Evolutionary conservation across 805 yeast genomes (phyloP), one percentile per base, ranked within the genome.

Genomic region (Candida silvatica): DNA sequence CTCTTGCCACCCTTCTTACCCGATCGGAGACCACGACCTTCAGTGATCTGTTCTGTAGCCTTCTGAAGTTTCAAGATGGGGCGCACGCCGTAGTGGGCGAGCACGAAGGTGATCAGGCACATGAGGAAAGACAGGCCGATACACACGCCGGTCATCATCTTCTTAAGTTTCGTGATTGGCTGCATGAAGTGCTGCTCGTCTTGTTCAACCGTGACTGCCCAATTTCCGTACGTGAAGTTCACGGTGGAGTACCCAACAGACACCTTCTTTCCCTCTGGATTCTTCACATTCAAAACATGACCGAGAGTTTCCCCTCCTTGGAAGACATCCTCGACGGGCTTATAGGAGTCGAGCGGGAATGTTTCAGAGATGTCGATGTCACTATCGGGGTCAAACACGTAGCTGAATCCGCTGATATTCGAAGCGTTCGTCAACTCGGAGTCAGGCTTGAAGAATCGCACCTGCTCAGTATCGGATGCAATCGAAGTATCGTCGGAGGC

Each of bases 191-290:
- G 68, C 3, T 62, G 42, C 40, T 73, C 67, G 2, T 67, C 59
- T 51, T 85, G 94, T 43, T 79, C 79, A 4, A 87, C 74, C 0
- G 77, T 57, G 2, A 87, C 77, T n/a, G 75, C 71, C 97, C 96
- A 87, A 9, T 61, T 62, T 1, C 62, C 66, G 29, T 67, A 56
- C 2, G 46, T 37, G 30, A 71, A 58, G 19, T 64, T 54, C 11
- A 70, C 69, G 1, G 66, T 60, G 0, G 75, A 59, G 46, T 59
- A 78, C 0, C 86, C 86, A 2, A 71, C 62, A 1, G 88, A 75
- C 4, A 80, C 67, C 9, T 56, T 44, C 3, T 47, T 44, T 5
- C 58, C 59, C 20, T 52, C 40, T 4, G 69, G 60, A 18, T 64
- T 57, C 6, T 25, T n/a, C 7, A 23, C 12, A 12, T n/a, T 11